phyloP scores from a whole-genome alignment of 1,139 yeast genomes.

The Blastobotrys proliferans region DNA sequence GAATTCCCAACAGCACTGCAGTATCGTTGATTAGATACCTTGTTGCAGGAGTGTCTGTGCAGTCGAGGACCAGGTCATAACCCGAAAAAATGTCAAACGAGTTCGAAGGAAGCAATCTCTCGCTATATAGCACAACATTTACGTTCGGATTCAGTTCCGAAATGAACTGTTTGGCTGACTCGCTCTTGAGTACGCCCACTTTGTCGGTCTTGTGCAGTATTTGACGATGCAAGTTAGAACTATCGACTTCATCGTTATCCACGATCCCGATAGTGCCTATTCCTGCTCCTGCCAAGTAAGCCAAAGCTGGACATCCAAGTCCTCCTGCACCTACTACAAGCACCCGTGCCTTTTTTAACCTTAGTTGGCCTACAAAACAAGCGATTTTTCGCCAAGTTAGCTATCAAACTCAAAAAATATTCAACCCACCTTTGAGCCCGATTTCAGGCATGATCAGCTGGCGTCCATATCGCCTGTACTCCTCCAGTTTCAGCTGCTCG shows the following conservation, averaged over 20 bases:
- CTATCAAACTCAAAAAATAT: neutral
- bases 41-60: conserved; percentile 90
- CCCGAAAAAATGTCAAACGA: conserved; percentile 57
- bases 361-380: conserved; percentile 44
- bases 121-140: conserved; percentile 47
- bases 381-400: neutral
- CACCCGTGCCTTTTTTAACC: conserved; percentile 53
- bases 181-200: conserved; percentile 71
- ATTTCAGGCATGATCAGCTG: conserved; percentile 88
- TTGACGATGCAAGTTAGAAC: conserved; percentile 85
- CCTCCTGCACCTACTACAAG: conserved; percentile 97
- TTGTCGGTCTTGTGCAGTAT: conserved; percentile 65
- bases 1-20: conserved; percentile 61
- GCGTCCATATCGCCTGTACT: conserved; percentile 82
- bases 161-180: conserved; percentile 62
- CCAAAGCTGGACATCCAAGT: conserved; percentile 85
- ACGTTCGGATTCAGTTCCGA: conserved; percentile 62
- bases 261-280: conserved; percentile 62
- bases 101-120: conserved; percentile 51
- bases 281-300: conserved; percentile 86
- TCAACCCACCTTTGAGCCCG: conserved; percentile 42
- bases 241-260: conserved; percentile 81
- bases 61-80: conserved; percentile 80
- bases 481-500: conserved; percentile 44
- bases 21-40: conserved; percentile 86